These are phyloP conservation scores for Fonsecaea pedrosoi DNA, from an alignment of 2,329 filamentous ascomycete species.

Conservation along the genomic window DNA sequence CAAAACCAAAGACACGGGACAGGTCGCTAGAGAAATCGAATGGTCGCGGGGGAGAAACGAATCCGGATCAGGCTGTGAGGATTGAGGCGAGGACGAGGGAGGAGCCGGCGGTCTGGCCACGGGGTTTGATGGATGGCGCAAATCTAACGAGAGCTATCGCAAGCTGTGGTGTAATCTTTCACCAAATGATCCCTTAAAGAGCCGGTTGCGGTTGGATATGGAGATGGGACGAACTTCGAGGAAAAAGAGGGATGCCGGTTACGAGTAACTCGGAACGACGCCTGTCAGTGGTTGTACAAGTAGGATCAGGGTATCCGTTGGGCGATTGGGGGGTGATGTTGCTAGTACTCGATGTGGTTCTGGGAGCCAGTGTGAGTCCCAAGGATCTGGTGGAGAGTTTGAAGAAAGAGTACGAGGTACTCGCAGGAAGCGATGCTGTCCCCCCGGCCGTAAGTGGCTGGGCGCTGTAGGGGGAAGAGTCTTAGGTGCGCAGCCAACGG, in stretches of 20 bases:
- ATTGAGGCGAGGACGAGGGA: background rate
- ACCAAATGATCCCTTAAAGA: background rate
- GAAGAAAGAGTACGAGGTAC: background rate
- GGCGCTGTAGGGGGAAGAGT: background rate
- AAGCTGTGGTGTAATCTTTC: background rate
- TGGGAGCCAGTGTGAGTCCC: background rate
- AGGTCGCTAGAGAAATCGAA: background rate
- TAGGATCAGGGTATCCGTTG: conserved; percentile 1
- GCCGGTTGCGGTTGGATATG: background rate
- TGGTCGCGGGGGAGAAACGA: background rate
- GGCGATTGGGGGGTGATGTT: background rate
- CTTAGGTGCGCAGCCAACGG: background rate
- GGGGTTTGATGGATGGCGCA: background rate
- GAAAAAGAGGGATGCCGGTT: background rate
- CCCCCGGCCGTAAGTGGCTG: background rate
- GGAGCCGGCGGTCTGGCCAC: background rate
- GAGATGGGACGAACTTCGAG: background rate
- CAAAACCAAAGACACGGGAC: background rate
- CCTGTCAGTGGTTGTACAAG: conserved; percentile 6
- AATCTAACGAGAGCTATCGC: conserved; percentile 1
- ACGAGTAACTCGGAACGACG: conserved; percentile 10
- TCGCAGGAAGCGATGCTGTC: background rate
- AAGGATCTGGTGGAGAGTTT: conserved; percentile 8
- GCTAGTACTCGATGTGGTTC: background rate
- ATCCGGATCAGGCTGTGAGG: background rate